Percentiles rank a stretch among this genome's conserved stretches.
These are phyloP conservation scores for Musa beccarii DNA, from an alignment of 176 grass and related monocot species.

Conservation along the genomic window DNA sequence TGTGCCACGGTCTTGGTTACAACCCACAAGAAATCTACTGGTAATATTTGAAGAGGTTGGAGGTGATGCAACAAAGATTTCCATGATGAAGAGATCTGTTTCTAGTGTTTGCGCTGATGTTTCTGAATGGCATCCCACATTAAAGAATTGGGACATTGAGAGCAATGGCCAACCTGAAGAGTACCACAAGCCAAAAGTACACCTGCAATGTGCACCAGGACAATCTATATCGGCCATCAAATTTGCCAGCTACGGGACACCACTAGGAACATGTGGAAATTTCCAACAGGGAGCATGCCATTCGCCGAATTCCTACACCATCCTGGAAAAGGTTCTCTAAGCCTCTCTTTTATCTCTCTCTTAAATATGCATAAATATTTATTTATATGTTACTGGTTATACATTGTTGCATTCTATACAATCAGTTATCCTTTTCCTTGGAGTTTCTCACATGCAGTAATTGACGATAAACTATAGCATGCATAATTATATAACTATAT, in stretches of 20 bases:
- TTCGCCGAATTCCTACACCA: conserved; percentile 51
- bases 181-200: conserved; percentile 50
- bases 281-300: conserved; percentile 85
- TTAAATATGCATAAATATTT: conserved; percentile 5
- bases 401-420: background rate
- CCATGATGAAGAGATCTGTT: conserved; percentile 65
- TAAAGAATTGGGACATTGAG: conserved; percentile 78
- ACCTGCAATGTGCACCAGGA: conserved; percentile 60
- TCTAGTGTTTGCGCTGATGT: conserved; percentile 93
- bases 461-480: background rate
- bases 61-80: conserved; percentile 71
- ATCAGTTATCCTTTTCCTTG: background rate
- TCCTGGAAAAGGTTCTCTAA: conserved; percentile 64
- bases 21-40: conserved; percentile 67
- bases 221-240: conserved; percentile 88
- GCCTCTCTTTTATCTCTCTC: background rate
- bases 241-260: conserved; percentile 96
- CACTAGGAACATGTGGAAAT: conserved; percentile 72
- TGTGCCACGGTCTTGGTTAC: conserved; percentile 87
- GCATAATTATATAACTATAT: background rate
- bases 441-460: background rate
- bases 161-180: conserved; percentile 44
- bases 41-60: conserved; percentile 97
- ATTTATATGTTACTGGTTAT: background rate
- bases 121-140: conserved; percentile 82